Evolutionary conservation across 169 alveolate species (phyloP).

Genomic region (Besnoitia besnoiti): DNA sequence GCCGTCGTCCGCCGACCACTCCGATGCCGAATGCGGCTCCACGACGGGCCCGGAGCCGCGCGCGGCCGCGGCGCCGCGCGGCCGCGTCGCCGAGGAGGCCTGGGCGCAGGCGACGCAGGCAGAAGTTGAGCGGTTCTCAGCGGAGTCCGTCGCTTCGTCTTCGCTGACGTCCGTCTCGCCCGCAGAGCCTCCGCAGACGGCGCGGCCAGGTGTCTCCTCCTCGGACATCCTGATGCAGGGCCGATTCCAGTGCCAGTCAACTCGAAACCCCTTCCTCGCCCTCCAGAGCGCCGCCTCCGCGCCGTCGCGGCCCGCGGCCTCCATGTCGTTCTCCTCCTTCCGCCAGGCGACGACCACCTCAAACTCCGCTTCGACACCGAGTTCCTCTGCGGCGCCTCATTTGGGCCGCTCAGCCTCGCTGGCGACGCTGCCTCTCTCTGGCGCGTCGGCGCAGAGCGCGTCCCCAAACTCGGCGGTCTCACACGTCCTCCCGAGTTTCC

Average conservation of each 20-base stretch:
- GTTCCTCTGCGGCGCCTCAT: no score
- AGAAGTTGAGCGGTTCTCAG: not conserved
- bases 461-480: no score
- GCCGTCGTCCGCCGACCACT: not conserved
- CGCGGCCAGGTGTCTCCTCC: not conserved
- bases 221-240: no score
- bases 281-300: no score
- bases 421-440: no score
- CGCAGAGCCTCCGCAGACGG: not conserved
- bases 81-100: not conserved
- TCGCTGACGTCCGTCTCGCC: not conserved
- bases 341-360: no score
- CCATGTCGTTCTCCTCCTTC: no score
- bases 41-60: not conserved
- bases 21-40: not conserved
- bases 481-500: no score
- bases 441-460: no score
- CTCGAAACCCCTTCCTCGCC: not conserved
- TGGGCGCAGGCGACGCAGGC: not conserved
- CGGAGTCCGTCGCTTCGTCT: not conserved
- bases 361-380: no score
- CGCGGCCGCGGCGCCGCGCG: not conserved
- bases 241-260: not conserved
- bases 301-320: no score
- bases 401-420: no score